Evolutionary conservation across 192 early-diverging fungal genomes (phyloP), one percentile per base, ranked within the genome.

Genomic region (Gaertneriomyces semiglobifer): DNA sequence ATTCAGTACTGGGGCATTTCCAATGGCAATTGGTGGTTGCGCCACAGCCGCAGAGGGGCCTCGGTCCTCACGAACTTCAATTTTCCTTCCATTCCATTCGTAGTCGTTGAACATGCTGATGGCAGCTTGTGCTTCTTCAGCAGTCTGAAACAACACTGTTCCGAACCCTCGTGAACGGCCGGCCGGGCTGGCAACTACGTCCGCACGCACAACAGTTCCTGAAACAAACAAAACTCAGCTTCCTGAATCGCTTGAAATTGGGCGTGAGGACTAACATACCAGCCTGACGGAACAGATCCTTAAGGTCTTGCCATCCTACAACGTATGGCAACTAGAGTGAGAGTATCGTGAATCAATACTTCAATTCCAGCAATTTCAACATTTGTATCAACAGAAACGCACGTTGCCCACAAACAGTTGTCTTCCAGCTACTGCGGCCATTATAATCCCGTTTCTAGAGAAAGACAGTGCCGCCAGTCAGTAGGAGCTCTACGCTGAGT

Each of bases 361-460:
- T 47, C n/a, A 45, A 25, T 61, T 39, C 7, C 11, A 5, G 20
- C 12, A 19, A 58, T 8, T 19, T n/a, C 38, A 53, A 64, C 14
- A 38, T 44, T 6, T 20, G 39, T 19, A 7, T 18, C n/a, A 43
- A 20, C 51, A 54, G 19, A 14, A 45, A 57, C 82, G 68, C 75
- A 90, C 88, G 69, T 90, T 90, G 56, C 86, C 87, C 56, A 88
- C 77, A 70, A 88, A 86, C 8, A 90, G 70, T 56, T 87, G 85
- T 59, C 83, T 70, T 43, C 76, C 72, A 58, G 72, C 65, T 33
- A 33, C 25, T 33, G 25, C 25, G 25, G 25, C 25, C 25, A 33
- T 33, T 33, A 33, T 33, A 33, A 2, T 33, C 25, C 25, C 2
- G 25, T 33, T 33, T 33, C 25, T 33, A 33, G 25, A 1, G 25